Base-by-base conservation (phyloP, 768 basidiomycete genomes). In the Goffeauzyma gilvescens region DNA sequence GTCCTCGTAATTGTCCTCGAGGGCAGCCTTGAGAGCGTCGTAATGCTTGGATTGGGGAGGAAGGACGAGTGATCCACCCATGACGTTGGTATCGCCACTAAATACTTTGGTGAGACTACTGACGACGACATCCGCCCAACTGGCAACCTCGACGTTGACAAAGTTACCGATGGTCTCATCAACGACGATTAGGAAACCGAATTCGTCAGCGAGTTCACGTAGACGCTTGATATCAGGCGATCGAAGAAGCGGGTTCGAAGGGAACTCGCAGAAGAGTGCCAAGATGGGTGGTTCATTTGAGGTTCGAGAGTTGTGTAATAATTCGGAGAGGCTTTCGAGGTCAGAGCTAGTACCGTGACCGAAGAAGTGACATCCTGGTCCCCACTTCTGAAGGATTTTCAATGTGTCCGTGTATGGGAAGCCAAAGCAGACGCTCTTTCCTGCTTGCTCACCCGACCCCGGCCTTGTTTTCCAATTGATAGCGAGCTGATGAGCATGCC, bases 81-180 rank as follows among this genome's bases (percentile, higher is more conserved):
- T 95, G 38, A 89, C 85, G 55, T 98, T 95, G 28, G 78, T 74
- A 41, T 81, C 79, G 1, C 90, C 90, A 49, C 84, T 87, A 67
- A 98, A 96, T 22, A 96, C 71, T 68, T 96, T 96, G 17, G 81
- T 79, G 55, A 95, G 64, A 66, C 85, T 89, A 54, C 83, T 86
- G 31, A 78, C 87, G 6, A 90, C 77, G 21, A 98, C 72, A 59
- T 96, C 90, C 7, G 78, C 81, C 47, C 75, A 82, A 13, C 76
- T 78, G 2, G 89, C 67, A 4, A 86, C 78, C 52, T 90, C 79
- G 25, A 95, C 85, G 50, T 95, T 98, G 50, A 82, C 73, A 48
- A 89, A 84, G 58, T 86, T 93, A 8, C 87, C 90, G 27, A 98
- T 74, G 2, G 85, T 95, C 59, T 95, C 90, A 55, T 98, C 90